phyloP scores from a whole-genome alignment of 805 yeast species.

The Metschnikowia arizonensis region DNA sequence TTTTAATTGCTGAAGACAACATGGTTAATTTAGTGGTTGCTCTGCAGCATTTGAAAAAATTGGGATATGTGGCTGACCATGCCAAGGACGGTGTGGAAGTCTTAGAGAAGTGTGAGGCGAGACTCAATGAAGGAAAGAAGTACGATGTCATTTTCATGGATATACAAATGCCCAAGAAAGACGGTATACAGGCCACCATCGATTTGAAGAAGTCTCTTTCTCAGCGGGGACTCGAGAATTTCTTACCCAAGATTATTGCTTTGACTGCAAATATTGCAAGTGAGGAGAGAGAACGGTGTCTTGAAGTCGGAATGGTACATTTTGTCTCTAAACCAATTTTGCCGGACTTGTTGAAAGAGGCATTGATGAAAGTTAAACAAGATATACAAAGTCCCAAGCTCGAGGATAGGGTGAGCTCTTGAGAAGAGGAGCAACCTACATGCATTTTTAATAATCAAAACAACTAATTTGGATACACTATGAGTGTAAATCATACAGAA shows the following conservation, averaged over 20 bases:
- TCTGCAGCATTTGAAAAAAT: constrained; percentile 42
- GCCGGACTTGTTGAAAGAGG: constrained; percentile 41
- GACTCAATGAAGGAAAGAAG: constrained; percentile 22
- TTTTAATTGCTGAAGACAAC: constrained; percentile 55
- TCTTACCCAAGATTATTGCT: constrained; percentile 42
- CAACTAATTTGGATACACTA: not conserved
- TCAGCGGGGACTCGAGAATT: constrained; percentile 15
- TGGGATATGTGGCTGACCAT: constrained; percentile 50
- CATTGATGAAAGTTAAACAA: constrained; percentile 21
- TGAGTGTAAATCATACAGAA: not conserved
- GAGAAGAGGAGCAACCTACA: not conserved
- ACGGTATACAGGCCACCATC: constrained; percentile 50
- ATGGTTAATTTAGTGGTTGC: constrained; percentile 49
- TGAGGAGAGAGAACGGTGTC: constrained; percentile 46
- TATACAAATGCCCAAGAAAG: constrained; percentile 52
- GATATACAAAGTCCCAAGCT: not conserved
- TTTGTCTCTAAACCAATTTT: constrained; percentile 51
- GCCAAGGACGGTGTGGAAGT: constrained; percentile 50
- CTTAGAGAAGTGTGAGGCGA: constrained; percentile 30
- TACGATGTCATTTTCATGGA: constrained; percentile 57
- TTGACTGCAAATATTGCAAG: constrained; percentile 52
- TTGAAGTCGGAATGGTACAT: constrained; percentile 49
- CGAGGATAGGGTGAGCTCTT: not conserved
- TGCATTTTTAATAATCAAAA: not conserved
- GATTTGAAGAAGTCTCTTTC: constrained; percentile 33